A percentile compares a stretch with the other conserved stretches of the same genome.
Conservation (phyloP, 2,329 filamentous ascomycete genomes). For the Ceratocystis variospora region DNA sequence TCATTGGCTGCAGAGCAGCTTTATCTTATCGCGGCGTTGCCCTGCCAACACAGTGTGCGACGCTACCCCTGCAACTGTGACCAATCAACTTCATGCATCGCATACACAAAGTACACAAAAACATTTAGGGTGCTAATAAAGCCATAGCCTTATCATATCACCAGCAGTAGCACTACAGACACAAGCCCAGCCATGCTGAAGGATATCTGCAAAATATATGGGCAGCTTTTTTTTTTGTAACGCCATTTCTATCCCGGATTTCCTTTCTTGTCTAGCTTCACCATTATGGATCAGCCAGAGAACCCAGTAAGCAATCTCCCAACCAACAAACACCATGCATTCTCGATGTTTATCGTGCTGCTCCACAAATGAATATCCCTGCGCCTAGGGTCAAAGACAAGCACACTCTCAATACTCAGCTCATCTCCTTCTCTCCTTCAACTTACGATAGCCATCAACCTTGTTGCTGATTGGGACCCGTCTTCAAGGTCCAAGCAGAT, state of each 20-base stretch:
- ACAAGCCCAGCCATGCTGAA: neutral
- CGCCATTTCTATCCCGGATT: neutral
- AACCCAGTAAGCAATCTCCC: conserved; percentile 8
- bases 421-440: neutral
- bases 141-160: no score
- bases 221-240: neutral
- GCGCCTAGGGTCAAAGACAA: conserved; percentile 1
- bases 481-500: no score
- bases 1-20: neutral
- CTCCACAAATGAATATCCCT: conserved; percentile 5
- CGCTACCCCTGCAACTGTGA: neutral
- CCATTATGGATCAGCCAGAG: conserved; percentile 11
- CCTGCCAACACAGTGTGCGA: neutral
- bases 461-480: neutral
- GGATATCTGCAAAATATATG: neutral
- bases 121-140: neutral
- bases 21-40: conserved; percentile 1
- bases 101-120: conserved; percentile 3
- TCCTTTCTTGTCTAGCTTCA: neutral
- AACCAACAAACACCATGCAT: neutral
- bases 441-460: neutral
- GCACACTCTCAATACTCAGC: neutral
- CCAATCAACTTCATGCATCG: neutral
- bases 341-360: neutral
- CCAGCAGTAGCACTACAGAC: neutral